Percentiles rank a stretch among this genome's conserved stretches.
Conservation (phyloP, 192 early-diverging fungal genomes). For the Coemansia sp. region DNA sequence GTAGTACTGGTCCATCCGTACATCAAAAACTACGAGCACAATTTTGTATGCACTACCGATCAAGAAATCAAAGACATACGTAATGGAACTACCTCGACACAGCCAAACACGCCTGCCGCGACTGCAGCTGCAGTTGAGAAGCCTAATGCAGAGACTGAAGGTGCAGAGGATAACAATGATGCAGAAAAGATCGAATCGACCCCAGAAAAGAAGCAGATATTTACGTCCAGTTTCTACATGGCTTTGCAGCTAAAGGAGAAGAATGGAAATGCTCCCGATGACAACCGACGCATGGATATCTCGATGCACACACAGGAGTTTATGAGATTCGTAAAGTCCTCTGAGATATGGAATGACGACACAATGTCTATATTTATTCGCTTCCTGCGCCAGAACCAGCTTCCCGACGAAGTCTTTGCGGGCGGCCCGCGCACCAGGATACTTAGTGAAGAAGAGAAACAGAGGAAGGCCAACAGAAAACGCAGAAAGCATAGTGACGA, state of each 20-base stretch:
- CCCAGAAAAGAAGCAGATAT: slow-evolving; percentile 44
- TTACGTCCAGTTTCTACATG: slow-evolving; percentile 87
- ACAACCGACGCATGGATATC: slow-evolving; percentile 70
- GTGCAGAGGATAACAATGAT: slow-evolving; percentile 13
- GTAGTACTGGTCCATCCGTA: slow-evolving; percentile 84
- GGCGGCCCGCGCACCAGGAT: slow-evolving; percentile 20
- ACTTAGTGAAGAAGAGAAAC: too few species aligned
- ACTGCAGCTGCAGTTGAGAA: not conserved
- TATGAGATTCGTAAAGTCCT: slow-evolving; percentile 68
- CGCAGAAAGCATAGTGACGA: not conserved
- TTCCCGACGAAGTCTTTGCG: slow-evolving; percentile 45
- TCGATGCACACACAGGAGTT: slow-evolving; percentile 82
- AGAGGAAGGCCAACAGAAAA: slow-evolving; percentile 1
- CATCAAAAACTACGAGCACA: slow-evolving; percentile 81
- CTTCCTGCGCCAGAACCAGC: slow-evolving; percentile 37
- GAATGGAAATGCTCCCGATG: slow-evolving; percentile 43
- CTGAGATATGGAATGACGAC: slow-evolving; percentile 27
- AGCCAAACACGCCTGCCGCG: slow-evolving; percentile 34
- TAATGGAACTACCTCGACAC: slow-evolving; percentile 57
- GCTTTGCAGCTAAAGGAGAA: slow-evolving; percentile 70
- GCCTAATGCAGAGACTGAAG: not conserved
- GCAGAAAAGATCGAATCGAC: slow-evolving; percentile 3
- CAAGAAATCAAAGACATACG: slow-evolving; percentile 66
- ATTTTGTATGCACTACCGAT: slow-evolving; percentile 59
- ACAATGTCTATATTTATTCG: slow-evolving; percentile 38